Evolutionary conservation across 2,329 filamentous ascomycete genomes (phyloP).

Genomic region (Pseudogymnoascus pannorum): DNA sequence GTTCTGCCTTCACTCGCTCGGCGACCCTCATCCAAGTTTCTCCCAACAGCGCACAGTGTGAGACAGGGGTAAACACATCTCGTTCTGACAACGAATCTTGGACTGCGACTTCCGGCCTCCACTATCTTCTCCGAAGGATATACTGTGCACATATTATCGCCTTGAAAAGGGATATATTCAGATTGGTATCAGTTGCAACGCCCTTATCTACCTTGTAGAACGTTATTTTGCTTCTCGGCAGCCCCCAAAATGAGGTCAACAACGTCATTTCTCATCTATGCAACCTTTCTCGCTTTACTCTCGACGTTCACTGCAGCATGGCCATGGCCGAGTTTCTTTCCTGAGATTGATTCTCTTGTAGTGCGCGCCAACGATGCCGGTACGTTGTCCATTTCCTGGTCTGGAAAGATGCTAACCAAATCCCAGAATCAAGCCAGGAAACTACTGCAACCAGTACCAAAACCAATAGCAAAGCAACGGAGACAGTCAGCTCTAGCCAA

Average conservation of each 20-base stretch:
- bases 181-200: not conserved
- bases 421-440: not conserved
- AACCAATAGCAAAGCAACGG: not conserved
- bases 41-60: constrained; percentile 1
- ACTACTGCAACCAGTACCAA: not conserved
- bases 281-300: constrained; percentile 46
- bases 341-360: constrained; percentile 45
- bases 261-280: constrained; percentile 38
- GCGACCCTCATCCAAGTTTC: not conserved
- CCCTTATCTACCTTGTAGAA: not conserved
- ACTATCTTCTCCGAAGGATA: not conserved
- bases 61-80: constrained; percentile 5
- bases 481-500: not conserved
- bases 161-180: not conserved
- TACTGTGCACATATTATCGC: not conserved
- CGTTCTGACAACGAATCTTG: not conserved
- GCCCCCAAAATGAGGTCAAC: constrained; percentile 19
- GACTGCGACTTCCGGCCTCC: not conserved
- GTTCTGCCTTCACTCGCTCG: constrained; percentile 11
- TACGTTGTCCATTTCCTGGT: not conserved
- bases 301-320: constrained; percentile 35
- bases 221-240: not conserved
- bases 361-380: constrained; percentile 26
- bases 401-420: not conserved
- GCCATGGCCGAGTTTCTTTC: constrained; percentile 51